A percentile compares a stretch with the other conserved stretches of the same genome.
phyloP scores from a whole-genome alignment of 2,329 filamentous ascomycete genomes.

The Fusarium mangiferae region DNA sequence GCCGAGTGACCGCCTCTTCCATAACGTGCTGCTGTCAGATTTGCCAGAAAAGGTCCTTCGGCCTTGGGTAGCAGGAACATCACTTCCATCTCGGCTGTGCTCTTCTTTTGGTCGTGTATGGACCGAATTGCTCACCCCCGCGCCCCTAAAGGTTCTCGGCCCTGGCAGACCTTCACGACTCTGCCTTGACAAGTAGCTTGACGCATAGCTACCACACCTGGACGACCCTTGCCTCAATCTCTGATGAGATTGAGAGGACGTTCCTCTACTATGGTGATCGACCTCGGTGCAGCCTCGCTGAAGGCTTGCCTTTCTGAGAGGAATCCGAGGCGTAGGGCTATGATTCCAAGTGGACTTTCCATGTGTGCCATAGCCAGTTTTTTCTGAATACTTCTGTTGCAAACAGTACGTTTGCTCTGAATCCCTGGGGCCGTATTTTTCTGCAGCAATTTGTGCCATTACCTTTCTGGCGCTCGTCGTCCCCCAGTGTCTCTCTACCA shows the following conservation, averaged over 20 bases:
- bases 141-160: not conserved
- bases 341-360: slow-evolving; percentile 2
- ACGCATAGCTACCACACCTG: slow-evolving; percentile 8
- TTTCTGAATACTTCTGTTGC: not conserved
- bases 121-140: not conserved
- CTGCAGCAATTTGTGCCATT: slow-evolving; percentile 49
- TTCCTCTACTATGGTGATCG: not conserved
- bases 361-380: not conserved
- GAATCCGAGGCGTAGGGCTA: slow-evolving; percentile 28
- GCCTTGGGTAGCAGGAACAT: not conserved
- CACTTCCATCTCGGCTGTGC: not conserved
- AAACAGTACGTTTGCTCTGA: not conserved
- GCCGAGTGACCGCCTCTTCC: slow-evolving; percentile 38
- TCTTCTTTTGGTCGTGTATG: not conserved
- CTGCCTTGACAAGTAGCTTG: slow-evolving; percentile 15
- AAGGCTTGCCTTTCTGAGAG: slow-evolving; percentile 40
- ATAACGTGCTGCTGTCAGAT: slow-evolving; percentile 21
- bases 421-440: slow-evolving; percentile 13
- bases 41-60: slow-evolving; percentile 7
- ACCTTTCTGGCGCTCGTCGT: slow-evolving; percentile 54
- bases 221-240: slow-evolving; percentile 15
- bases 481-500: slow-evolving; percentile 63
- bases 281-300: not conserved
- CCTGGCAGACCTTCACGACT: slow-evolving; percentile 5
- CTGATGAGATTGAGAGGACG: not conserved